These are phyloP conservation scores for Furcasterigmium furcatum DNA, from an alignment of 2,329 filamentous ascomycete genomes.

Conservation along the genomic window DNA sequence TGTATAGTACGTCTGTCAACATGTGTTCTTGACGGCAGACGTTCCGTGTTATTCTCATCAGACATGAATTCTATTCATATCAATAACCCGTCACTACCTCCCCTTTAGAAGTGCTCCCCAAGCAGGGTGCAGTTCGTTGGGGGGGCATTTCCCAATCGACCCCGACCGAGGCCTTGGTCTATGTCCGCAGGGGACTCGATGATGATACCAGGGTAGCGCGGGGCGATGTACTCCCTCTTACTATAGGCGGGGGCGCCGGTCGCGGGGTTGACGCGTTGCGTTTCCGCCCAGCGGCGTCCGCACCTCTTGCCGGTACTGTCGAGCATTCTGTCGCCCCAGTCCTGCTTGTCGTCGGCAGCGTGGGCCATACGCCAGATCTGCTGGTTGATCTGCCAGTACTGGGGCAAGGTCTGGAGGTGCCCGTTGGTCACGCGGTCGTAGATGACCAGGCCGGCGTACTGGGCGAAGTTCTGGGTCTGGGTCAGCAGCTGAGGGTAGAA, in stretches of 20 bases:
- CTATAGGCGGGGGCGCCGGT: not conserved
- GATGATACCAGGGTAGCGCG: not conserved
- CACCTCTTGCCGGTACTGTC: not conserved
- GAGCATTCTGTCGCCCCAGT: not conserved
- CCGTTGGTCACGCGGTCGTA: not conserved
- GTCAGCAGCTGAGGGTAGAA: not conserved
- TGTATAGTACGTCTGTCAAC: no score
- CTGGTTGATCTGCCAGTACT: not conserved
- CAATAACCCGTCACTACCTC: no score
- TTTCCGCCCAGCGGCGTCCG: not conserved
- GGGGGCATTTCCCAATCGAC: no score
- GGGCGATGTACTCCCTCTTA: not conserved
- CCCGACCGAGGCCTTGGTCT: no score
- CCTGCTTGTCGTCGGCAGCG: not conserved
- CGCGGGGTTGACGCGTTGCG: not conserved
- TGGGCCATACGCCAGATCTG: not conserved
- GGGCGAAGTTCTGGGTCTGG: not conserved
- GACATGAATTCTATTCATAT: no score
- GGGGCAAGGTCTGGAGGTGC: not conserved
- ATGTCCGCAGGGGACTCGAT: not conserved
- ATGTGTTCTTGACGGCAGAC: no score
- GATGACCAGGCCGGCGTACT: not conserved
- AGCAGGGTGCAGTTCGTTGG: no score
- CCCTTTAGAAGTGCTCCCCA: no score
- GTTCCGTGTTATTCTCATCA: no score